These are phyloP conservation scores for Ganoderma resinaceum DNA, from an alignment of 1,284 basidiomycete genomes.

Conservation along the genomic window DNA sequence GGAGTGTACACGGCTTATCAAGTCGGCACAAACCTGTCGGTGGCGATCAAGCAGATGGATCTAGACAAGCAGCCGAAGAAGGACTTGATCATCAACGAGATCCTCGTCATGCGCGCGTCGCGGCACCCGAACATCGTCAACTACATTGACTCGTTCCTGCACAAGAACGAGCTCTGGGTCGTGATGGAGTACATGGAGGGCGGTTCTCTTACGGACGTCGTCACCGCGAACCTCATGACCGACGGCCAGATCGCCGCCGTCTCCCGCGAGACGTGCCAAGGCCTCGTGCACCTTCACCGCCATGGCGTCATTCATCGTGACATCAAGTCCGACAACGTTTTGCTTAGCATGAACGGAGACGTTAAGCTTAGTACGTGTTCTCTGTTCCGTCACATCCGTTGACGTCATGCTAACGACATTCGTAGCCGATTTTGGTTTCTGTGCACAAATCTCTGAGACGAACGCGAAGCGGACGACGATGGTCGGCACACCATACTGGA, in stretches of 20 bases:
- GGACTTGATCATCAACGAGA: slow-evolving; percentile 99
- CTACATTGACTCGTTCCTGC: slow-evolving; percentile 97
- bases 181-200: slow-evolving; percentile 99
- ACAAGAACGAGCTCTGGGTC: slow-evolving; percentile 99
- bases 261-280: slow-evolving; percentile 88
- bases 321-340: slow-evolving; percentile 98
- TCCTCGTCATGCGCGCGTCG: slow-evolving; percentile 97
- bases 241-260: slow-evolving; percentile 96
- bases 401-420: slow-evolving; percentile 13
- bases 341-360: slow-evolving; percentile 92
- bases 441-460: slow-evolving; percentile 94
- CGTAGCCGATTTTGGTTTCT: slow-evolving; percentile 98
- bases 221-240: slow-evolving; percentile 97
- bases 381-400: too few relatives aligned
- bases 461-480: slow-evolving; percentile 98
- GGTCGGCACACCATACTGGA: slow-evolving; percentile 99
- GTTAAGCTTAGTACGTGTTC: slow-evolving; percentile 91
- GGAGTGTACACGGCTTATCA: slow-evolving; percentile 99
- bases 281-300: slow-evolving; percentile 90
- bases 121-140: slow-evolving; percentile 99
- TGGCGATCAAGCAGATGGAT: slow-evolving; percentile 99
- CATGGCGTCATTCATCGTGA: slow-evolving; percentile 98
- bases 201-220: slow-evolving; percentile 91
- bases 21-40: slow-evolving; percentile 90
- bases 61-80: slow-evolving; percentile 99